A percentile compares a stretch with the other conserved stretches of the same genome.
These are phyloP conservation scores for Aspergillus flavus DNA, from an alignment of 2,329 filamentous ascomycete species.

Conservation along the genomic window DNA sequence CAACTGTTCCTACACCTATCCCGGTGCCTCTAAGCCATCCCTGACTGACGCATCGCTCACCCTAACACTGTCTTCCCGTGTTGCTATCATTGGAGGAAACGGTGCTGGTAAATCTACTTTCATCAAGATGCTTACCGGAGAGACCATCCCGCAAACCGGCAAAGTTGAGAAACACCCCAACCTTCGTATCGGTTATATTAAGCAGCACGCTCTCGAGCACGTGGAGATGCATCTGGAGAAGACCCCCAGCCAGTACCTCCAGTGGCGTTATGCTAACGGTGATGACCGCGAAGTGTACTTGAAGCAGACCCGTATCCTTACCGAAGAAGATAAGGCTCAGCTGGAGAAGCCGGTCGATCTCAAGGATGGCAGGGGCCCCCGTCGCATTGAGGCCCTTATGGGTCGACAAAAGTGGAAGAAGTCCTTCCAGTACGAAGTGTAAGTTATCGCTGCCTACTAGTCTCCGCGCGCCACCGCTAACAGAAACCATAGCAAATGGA, in stretches of 20 bases:
- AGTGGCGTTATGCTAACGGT: slow-evolving; percentile 97
- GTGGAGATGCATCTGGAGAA: slow-evolving; percentile 99
- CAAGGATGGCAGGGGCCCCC: slow-evolving; percentile 74
- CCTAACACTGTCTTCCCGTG: slow-evolving; percentile 84
- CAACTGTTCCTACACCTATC: slow-evolving; percentile 90
- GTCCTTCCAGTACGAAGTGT: slow-evolving; percentile 96
- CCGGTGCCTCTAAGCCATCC: slow-evolving; percentile 85
- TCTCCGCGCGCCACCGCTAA: slow-evolving; percentile 8
- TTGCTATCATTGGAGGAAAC: slow-evolving; percentile 95
- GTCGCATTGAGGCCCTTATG: slow-evolving; percentile 84
- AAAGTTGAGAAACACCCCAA: slow-evolving; percentile 98
- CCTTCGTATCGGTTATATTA: slow-evolving; percentile 98
- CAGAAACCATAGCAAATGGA: slow-evolving; percentile 70
- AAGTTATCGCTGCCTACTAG: slow-evolving; percentile 41
- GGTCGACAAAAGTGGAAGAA: slow-evolving; percentile 99
- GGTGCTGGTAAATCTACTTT: slow-evolving; percentile 98
- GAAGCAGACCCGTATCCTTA: slow-evolving; percentile 94
- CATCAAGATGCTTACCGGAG: slow-evolving; percentile 95
- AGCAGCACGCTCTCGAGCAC: slow-evolving; percentile 98
- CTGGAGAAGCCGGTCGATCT: slow-evolving; percentile 90
- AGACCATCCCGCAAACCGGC: slow-evolving; percentile 78
- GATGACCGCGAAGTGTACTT: slow-evolving; percentile 96
- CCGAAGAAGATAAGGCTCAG: slow-evolving; percentile 80
- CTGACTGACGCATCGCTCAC: slow-evolving; percentile 84
- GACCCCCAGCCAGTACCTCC: slow-evolving; percentile 97